Evolutionary conservation across 2,329 filamentous ascomycete species (phyloP).

Genomic region (Venturia oleaginea): DNA sequence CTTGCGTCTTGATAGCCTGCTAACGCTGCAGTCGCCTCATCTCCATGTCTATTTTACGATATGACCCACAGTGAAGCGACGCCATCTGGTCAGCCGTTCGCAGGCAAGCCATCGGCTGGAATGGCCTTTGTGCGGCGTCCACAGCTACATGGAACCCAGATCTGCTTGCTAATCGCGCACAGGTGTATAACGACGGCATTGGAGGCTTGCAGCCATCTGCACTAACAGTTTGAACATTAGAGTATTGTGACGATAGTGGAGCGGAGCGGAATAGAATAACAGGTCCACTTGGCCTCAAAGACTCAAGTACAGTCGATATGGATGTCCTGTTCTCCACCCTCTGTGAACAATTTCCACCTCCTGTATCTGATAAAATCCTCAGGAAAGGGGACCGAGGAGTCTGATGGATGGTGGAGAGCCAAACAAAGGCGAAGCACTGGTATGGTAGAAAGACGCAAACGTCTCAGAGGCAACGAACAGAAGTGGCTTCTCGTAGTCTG

Average conservation of each 20-base stretch:
- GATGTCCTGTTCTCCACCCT: background rate
- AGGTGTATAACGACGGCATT: too few species aligned
- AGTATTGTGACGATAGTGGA: background rate
- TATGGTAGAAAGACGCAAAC: background rate
- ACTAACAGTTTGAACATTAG: background rate
- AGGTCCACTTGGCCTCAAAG: background rate
- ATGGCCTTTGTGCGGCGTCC: background rate
- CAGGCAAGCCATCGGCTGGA: background rate
- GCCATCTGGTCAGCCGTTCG: background rate
- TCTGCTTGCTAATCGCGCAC: too few species aligned
- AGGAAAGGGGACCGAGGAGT: background rate
- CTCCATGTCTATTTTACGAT: background rate
- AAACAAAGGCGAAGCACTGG: background rate
- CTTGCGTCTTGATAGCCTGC: background rate
- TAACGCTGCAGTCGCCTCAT: background rate
- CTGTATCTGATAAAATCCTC: background rate
- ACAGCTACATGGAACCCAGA: background rate
- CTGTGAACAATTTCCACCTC: background rate
- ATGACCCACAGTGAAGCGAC: background rate
- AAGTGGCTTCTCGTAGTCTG: background rate
- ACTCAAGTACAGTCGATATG: background rate
- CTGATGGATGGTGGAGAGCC: background rate
- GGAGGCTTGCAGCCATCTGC: background rate
- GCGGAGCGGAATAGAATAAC: background rate
- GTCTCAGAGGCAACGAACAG: background rate